These are phyloP conservation scores for Oenanthe sinensis DNA, from an alignment of 129 eudicot genomes.

Conservation along the genomic window DNA sequence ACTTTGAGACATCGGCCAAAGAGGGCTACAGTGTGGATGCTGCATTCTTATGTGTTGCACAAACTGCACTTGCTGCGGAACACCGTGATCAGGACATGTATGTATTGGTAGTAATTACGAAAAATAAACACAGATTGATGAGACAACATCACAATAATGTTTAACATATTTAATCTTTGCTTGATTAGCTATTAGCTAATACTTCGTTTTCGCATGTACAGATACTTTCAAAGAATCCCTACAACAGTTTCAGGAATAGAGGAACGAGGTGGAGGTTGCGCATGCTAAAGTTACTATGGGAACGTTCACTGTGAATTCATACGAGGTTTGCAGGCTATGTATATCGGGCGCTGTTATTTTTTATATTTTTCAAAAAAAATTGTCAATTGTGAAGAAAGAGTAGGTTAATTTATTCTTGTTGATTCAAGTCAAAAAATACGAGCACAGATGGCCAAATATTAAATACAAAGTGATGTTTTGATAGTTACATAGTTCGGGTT, in stretches of 20 bases:
- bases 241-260: conserved; percentile 57
- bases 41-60: conserved; percentile 58
- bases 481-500: no score
- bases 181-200: not conserved
- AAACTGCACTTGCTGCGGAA: conserved; percentile 52
- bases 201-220: conserved; percentile 10
- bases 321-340: not conserved
- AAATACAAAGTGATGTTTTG: not conserved
- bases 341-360: not conserved
- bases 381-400: not conserved
- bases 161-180: not conserved
- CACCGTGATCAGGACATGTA: conserved; percentile 44
- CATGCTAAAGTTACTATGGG: conserved; percentile 28
- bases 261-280: conserved; percentile 52
- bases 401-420: not conserved
- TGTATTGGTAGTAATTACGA: not conserved
- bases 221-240: conserved; percentile 55
- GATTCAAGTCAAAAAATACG: not conserved
- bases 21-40: conserved; percentile 70
- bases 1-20: conserved; percentile 87
- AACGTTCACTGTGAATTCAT: not conserved
- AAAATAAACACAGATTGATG: not conserved
- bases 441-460: not conserved
- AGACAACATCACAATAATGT: not conserved
- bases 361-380: no score